Conservation (phyloP, 2,329 filamentous ascomycete species). For the Arthrinium puccinioides region DNA sequence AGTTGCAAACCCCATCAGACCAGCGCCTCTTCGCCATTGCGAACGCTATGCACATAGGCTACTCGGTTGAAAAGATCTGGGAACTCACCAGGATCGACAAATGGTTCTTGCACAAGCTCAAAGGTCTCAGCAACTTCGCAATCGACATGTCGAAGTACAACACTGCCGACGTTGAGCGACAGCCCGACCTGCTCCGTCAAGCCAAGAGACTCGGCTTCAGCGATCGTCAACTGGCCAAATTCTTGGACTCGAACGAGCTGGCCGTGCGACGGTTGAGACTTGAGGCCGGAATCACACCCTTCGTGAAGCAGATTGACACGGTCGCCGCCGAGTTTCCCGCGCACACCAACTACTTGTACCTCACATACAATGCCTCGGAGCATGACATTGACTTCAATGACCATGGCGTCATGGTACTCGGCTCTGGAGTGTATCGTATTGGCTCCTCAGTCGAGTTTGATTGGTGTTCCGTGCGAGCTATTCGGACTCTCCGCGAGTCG, state of each 20-base stretch:
- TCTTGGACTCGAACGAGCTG: constrained; percentile 91
- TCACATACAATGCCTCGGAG: constrained; percentile 89
- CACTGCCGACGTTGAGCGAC: constrained; percentile 56
- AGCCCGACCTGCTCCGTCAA: constrained; percentile 61
- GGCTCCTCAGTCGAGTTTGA: constrained; percentile 98
- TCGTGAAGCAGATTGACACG: constrained; percentile 97
- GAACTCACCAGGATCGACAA: constrained; percentile 98
- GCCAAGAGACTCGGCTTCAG: constrained; percentile 94
- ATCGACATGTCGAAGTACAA: constrained; percentile 66
- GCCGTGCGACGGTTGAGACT: constrained; percentile 76
- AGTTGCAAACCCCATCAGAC: constrained; percentile 94
- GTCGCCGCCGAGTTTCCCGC: constrained; percentile 95
- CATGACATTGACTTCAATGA: constrained; percentile 81
- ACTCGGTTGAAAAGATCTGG: constrained; percentile 95
- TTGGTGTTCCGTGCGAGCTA: constrained; percentile 94
- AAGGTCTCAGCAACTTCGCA: constrained; percentile 83
- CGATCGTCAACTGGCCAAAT: constrained; percentile 87
- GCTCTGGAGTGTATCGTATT: constrained; percentile 93
- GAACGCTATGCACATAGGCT: constrained; percentile 92
- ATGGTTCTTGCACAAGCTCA: constrained; percentile 92
- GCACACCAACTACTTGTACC: constrained; percentile 90
- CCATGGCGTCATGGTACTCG: constrained; percentile 90
- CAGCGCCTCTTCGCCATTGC: constrained; percentile 96
- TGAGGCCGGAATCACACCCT: constrained; percentile 79
- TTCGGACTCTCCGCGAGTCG: constrained; percentile 77